Evolutionary conservation across 768 basidiomycete genomes (phyloP), one percentile per base, ranked within the genome.

Genomic region (Mycena venus): DNA sequence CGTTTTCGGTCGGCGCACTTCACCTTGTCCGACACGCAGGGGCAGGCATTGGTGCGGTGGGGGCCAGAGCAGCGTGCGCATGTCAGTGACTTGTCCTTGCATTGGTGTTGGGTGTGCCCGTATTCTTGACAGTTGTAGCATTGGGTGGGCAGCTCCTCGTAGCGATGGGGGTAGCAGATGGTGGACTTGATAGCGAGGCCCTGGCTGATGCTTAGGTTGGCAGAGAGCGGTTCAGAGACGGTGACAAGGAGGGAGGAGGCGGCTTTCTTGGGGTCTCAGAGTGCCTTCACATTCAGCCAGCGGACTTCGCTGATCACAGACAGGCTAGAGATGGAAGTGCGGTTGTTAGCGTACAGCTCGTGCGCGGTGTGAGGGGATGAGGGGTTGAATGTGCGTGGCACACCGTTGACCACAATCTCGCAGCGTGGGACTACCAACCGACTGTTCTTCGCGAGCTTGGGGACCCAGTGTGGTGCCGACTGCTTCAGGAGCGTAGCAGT

Each of bases 181-280:
- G 51, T 23, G 12, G 36, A 42, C 15, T 67, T 38, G 10, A 73
- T 49, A 38, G 42, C 47, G 4, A 73, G 25, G 8, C 72, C 65
- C 9, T 59, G 47, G 9, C 19, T 4, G 25, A 68, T 68, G 47
- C 67, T 32, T 15, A 27, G 25, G 67, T 73, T 34, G 15, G 72
- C 59, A 49, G 40, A 38, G 69, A 31, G 69, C 51, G 23, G 61
- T n/a, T n/a, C n/a, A n/a, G n/a, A n/a, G n/a, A n/a, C n/a, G n/a
- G n/a, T n/a, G n/a, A n/a, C n/a, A n/a, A n/a, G 51, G 23, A 70
- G 32, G 32, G 69, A 72, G 49, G 70, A 72, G 11, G 62, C 49
- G 19, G n/a, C 32, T 38, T 72, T 72, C 12, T 58, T 34, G 25
- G 66, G 53, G 53, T 56, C 61, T 11, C 34, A 15, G 38, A 72